Percentiles rank a stretch among this genome's conserved stretches.
phyloP scores from a whole-genome alignment of 257 asterid species.

The Verbascum thapsus region DNA sequence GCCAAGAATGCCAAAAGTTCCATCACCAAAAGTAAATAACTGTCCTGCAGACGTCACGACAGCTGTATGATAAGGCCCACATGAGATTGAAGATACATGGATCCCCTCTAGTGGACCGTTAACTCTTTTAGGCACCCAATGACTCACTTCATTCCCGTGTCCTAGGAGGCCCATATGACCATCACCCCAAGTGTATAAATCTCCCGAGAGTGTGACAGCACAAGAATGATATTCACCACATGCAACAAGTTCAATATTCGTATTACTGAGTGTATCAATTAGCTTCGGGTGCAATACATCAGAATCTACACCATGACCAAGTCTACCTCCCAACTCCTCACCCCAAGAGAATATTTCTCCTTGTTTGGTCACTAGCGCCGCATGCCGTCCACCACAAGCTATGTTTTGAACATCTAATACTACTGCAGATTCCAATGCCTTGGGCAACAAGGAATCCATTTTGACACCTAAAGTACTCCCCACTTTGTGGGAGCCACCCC shows the following conservation, averaged over 20 bases:
- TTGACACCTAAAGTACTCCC: conserved; percentile 51
- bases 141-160: conserved; percentile 90
- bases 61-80: conserved; percentile 98
- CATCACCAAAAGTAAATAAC: conserved; percentile 88
- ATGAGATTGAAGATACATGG: conserved; percentile 77
- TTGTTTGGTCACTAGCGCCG: conserved; percentile 81
- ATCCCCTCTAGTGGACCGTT: conserved; percentile 82
- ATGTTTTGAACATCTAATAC: conserved; percentile 87
- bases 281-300: conserved; percentile 85
- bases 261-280: conserved; percentile 69
- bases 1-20: conserved; percentile 95
- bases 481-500: conserved; percentile 70
- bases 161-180: conserved; percentile 90
- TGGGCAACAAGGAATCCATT: conserved; percentile 75
- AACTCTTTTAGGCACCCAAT: conserved; percentile 89
- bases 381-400: conserved; percentile 90
- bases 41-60: conserved; percentile 93
- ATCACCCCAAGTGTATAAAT: conserved; percentile 92
- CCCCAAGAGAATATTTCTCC: conserved; percentile 97
- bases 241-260: conserved; percentile 81
- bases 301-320: conserved; percentile 93
- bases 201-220: conserved; percentile 94
- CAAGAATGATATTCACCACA: conserved; percentile 92
- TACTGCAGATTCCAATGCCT: conserved; percentile 87
- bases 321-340: conserved; percentile 90